Conservation (phyloP, 768 basidiomycete species). For the Rhodotorula toruloides region DNA sequence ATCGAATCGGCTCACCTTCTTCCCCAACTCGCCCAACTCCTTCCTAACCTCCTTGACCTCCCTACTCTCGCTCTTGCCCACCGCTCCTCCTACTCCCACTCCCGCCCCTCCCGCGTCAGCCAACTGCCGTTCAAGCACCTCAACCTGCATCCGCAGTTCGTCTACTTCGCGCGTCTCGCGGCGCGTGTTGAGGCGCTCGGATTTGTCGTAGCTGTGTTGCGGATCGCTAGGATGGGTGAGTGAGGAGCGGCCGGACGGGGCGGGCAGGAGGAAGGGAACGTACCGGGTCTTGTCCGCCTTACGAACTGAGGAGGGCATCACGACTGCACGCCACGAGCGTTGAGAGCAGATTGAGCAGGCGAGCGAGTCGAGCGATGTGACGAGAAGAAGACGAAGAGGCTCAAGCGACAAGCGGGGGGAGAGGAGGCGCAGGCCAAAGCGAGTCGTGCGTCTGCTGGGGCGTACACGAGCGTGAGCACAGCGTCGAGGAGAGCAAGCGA, state of each 20-base stretch:
- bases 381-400: no score
- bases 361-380: neutral
- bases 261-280: neutral
- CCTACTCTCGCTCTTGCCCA: no score
- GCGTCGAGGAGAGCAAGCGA: no score
- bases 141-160: neutral
- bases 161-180: conserved; percentile 6
- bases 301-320: no score
- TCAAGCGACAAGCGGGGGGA: no score
- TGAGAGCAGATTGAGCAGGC: neutral
- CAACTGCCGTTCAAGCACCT: neutral
- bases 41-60: neutral
- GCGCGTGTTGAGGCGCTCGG: neutral
- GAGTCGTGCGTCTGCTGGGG: no score
- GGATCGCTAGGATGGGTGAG: neutral
- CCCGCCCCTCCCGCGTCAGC: neutral
- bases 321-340: neutral
- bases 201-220: neutral
- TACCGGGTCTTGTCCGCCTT: neutral
- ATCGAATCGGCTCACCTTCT: neutral
- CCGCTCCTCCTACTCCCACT: neutral
- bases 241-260: neutral
- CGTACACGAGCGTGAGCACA: no score
- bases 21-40: neutral
- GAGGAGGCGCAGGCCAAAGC: no score